phyloP scores from a whole-genome alignment of 2,329 filamentous ascomycete species.

The Paraconiothyrium sp. region DNA sequence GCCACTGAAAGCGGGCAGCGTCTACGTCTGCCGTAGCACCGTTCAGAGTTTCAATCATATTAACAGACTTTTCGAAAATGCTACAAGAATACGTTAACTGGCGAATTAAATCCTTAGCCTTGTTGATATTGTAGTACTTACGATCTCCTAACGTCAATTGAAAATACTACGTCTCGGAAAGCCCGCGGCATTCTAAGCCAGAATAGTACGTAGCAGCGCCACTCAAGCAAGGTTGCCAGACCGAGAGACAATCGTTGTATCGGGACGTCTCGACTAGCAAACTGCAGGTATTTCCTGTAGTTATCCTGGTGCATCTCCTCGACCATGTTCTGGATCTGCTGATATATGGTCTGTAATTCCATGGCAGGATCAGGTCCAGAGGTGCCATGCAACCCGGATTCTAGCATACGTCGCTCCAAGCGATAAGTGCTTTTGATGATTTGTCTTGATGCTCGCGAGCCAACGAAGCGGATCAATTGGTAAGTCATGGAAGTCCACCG shows the following conservation, averaged over 20 bases:
- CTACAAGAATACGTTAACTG: slow-evolving; percentile 23
- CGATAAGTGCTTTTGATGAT: slow-evolving; percentile 51
- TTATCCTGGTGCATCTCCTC: slow-evolving; percentile 47
- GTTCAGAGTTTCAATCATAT: slow-evolving; percentile 49
- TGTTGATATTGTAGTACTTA: slow-evolving; percentile 25
- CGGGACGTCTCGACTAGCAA: slow-evolving; percentile 42
- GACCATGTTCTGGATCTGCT: slow-evolving; percentile 49
- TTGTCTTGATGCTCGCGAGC: slow-evolving; percentile 44
- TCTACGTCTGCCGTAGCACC: slow-evolving; percentile 46
- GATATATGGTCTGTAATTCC: slow-evolving; percentile 46
- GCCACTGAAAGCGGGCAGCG: slow-evolving; percentile 50
- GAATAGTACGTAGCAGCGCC: slow-evolving; percentile 50
- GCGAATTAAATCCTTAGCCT: background rate
- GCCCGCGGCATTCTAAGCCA: slow-evolving; percentile 51
- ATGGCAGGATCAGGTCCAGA: slow-evolving; percentile 45
- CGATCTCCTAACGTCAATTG: slow-evolving; percentile 46
- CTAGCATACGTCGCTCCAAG: slow-evolving; percentile 47
- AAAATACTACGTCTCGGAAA: slow-evolving; percentile 49
- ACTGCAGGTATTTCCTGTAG: slow-evolving; percentile 43
- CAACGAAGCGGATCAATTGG: slow-evolving; percentile 46
- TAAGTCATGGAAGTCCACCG: slow-evolving; percentile 49
- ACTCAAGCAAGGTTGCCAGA: slow-evolving; percentile 45
- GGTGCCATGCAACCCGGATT: slow-evolving; percentile 44
- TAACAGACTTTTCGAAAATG: slow-evolving; percentile 52
- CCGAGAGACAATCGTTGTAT: slow-evolving; percentile 44